Evolutionary conservation across 768 basidiomycete genomes (phyloP), one percentile per base, ranked within the genome.

Genomic region (Dioszegia crocea): DNA sequence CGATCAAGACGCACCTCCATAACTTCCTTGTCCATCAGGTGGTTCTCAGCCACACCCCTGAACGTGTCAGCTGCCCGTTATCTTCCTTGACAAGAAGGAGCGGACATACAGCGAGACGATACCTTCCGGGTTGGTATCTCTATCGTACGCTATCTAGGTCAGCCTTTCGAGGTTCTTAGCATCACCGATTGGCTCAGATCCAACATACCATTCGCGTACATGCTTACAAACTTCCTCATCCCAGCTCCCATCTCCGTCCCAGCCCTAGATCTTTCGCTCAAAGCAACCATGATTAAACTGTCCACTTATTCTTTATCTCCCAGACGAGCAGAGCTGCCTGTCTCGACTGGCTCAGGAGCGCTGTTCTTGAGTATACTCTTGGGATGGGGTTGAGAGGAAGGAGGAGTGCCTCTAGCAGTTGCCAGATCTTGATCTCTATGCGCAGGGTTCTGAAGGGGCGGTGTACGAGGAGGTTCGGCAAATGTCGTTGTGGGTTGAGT

Each of bases 41-140:
- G 67, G 39, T 76, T 73, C 61, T 74, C 74, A 1, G 74, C 71
- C 6, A 76, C 70, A 1, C 71, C 68, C 3, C 51, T 53, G 24
- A 2, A 8, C 5, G 5, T 4, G 5, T 53, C 51, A 53, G 51
- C 38, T 10, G 3, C 17, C 8, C n/a, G 43, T 17, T 14, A 33
- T 29, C 38, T 17, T 26, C 10, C 24, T n/a, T 12, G 23, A 24
- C 11, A 4, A 16, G 14, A 17, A 41, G 39, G 27, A 26, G 10
- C 14, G 24, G 38, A 39, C 38, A 14, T 53, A 40, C 59, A 76
- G 41, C 1, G 72, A 74, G 5, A 76, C 66, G 56, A 76, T 71
- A 9, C 74, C 74, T 14, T 60, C 64, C 11, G 73, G 73, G 49
- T 75, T 75, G 3, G 9, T 40, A 19, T 53, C 38, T n/a, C 26